These are phyloP conservation scores for Pelargonium nanum DNA, from an alignment of 345 rosid species.

Conservation along the genomic window DNA sequence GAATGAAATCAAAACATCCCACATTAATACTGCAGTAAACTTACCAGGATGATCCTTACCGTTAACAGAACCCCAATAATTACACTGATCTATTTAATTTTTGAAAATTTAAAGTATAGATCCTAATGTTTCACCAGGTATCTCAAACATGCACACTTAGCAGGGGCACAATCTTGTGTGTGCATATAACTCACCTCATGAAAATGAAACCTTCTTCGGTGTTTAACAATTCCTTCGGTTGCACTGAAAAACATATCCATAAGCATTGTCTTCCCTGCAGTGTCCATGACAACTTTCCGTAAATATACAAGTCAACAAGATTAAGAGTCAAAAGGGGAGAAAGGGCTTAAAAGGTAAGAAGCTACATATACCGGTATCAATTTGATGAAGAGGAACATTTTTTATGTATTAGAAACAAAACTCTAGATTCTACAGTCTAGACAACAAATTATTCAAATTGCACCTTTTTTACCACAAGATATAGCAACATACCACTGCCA, in stretches of 20 bases:
- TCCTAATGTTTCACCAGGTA: no score
- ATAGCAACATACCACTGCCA: conserved; percentile 63
- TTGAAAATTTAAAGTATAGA: no score
- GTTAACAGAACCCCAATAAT: not conserved
- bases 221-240: conserved; percentile 56
- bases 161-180: not conserved
- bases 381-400: not conserved
- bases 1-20: not conserved
- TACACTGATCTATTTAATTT: not conserved
- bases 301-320: not conserved
- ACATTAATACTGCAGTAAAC: not conserved
- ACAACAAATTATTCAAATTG: conserved; percentile 3
- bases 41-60: not conserved
- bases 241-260: conserved; percentile 93
- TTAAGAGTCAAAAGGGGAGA: not conserved
- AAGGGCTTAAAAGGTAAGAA: conserved; percentile 1
- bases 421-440: not conserved
- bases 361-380: not conserved
- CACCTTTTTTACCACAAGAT: conserved; percentile 1
- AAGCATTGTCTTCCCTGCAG: conserved; percentile 88
- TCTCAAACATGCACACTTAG: not conserved
- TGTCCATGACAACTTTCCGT: conserved; percentile 4
- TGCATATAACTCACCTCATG: conserved; percentile 49
- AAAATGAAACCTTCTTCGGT: conserved; percentile 66
- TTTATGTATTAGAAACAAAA: conserved; percentile 4